phyloP scores from a whole-genome alignment of 306 rosid genomes.

The Vigna unguiculata region DNA sequence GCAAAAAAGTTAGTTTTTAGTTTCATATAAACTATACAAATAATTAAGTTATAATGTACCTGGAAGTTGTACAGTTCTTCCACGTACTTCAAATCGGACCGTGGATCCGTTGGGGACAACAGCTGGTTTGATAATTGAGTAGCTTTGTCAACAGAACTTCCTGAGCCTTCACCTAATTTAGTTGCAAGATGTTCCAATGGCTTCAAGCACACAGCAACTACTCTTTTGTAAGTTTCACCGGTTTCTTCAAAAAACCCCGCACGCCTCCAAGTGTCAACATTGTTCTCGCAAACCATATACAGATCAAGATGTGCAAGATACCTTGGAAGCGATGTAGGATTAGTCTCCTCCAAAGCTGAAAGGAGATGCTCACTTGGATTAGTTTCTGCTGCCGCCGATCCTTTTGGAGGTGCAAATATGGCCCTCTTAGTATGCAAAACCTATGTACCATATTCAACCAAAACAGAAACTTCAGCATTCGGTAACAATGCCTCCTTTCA shows the following conservation, averaged over 20 bases:
- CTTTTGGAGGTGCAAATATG: conserved; percentile 91
- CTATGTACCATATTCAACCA: conserved; percentile 55
- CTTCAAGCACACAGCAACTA: conserved; percentile 76
- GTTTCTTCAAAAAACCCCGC: conserved; percentile 98
- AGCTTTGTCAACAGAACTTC: conserved; percentile 59
- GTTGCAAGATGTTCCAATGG: conserved; percentile 86
- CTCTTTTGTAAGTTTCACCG: conserved; percentile 90
- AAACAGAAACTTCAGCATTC: conserved; percentile 36
- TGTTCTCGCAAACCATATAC: conserved; percentile 91
- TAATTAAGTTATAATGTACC: conserved; percentile 53
- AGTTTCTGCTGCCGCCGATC: conserved; percentile 98
- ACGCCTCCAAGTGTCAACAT: conserved; percentile 91
- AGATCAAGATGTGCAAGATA: conserved; percentile 98
- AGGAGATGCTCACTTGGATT: conserved; percentile 95
- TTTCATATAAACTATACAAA: conserved; percentile 9
- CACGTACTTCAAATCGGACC: conserved; percentile 53
- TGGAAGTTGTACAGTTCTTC: conserved; percentile 75
- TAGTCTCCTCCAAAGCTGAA: conserved; percentile 89
- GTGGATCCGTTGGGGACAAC: conserved; percentile 68
- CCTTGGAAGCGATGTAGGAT: conserved; percentile 78
- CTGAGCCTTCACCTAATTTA: conserved; percentile 68
- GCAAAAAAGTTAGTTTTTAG: not conserved
- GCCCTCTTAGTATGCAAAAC: conserved; percentile 88
- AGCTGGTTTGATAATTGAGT: conserved; percentile 73
- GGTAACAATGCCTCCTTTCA: conserved; percentile 32